A percentile compares a stretch with the other conserved stretches of the same genome.
Evolutionary conservation across 441 rosid species (phyloP).

Genomic region (Pelargonium myrrhifolium): DNA sequence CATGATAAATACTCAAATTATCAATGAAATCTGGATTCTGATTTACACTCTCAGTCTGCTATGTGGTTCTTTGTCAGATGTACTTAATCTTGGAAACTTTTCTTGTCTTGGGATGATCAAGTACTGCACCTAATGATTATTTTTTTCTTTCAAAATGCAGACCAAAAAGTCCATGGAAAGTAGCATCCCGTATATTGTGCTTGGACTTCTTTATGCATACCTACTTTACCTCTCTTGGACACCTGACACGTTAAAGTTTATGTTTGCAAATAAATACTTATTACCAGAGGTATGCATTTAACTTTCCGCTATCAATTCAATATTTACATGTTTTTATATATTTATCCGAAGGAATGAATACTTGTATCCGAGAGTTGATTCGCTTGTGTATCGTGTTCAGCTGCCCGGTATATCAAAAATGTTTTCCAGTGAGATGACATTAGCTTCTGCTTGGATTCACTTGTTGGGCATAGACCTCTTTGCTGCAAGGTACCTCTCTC

Average conservation of each 20-base stretch:
- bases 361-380: not conserved
- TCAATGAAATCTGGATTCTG: too few relatives aligned
- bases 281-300: slow-evolving; percentile 61
- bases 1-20: too few relatives aligned
- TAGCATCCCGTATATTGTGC: slow-evolving; percentile 49
- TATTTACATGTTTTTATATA: not conserved
- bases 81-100: slow-evolving; percentile 5
- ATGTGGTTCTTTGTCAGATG: too few relatives aligned
- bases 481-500: slow-evolving; percentile 62
- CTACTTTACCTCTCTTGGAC: slow-evolving; percentile 78
- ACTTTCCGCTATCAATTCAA: not conserved
- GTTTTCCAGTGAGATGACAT: slow-evolving; percentile 76
- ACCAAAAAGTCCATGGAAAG: slow-evolving; percentile 69
- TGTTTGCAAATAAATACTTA: slow-evolving; percentile 72
- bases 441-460: slow-evolving; percentile 97
- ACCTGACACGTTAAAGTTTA: slow-evolving; percentile 53
- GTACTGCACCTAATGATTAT: not conserved
- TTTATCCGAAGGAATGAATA: not conserved
- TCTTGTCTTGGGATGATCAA: slow-evolving; percentile 5
- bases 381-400: slow-evolving; percentile 26
- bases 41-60: too few relatives aligned
- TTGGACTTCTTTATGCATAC: slow-evolving; percentile 60
- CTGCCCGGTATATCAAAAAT: slow-evolving; percentile 68
- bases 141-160: slow-evolving; percentile 31
- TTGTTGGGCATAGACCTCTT: slow-evolving; percentile 75